phyloP scores from a whole-genome alignment of 2,329 filamentous ascomycete species.

The Acrodontium crateriforme region DNA sequence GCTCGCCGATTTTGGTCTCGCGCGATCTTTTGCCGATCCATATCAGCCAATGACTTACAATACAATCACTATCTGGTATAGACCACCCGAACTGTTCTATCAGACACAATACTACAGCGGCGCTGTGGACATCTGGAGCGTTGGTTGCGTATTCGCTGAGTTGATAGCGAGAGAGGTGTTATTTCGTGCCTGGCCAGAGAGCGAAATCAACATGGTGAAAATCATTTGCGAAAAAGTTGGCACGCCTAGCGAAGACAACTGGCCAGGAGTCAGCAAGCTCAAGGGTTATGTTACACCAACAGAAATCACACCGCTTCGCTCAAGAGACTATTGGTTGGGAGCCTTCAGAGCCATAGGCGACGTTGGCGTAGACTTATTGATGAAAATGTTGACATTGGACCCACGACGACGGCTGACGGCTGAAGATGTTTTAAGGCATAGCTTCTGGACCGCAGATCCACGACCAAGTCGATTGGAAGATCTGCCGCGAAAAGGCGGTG shows the following conservation, averaged over 20 bases:
- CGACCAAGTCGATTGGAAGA: slow-evolving; percentile 70
- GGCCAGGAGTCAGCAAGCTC: slow-evolving; percentile 78
- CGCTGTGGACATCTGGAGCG: slow-evolving; percentile 86
- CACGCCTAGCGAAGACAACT: slow-evolving; percentile 84
- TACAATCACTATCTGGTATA: slow-evolving; percentile 95
- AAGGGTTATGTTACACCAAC: slow-evolving; percentile 65
- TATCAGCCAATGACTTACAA: slow-evolving; percentile 76
- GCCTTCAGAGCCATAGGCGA: slow-evolving; percentile 70
- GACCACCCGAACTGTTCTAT: slow-evolving; percentile 85
- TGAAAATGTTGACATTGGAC: slow-evolving; percentile 72
- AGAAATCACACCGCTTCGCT: slow-evolving; percentile 43
- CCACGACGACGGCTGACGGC: slow-evolving; percentile 74
- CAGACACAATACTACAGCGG: slow-evolving; percentile 80
- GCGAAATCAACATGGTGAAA: slow-evolving; percentile 73
- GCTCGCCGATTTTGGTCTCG: slow-evolving; percentile 93
- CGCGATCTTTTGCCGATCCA: slow-evolving; percentile 77
- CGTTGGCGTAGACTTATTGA: slow-evolving; percentile 75
- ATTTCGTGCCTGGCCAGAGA: slow-evolving; percentile 54
- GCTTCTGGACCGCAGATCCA: slow-evolving; percentile 76
- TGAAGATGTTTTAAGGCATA: slow-evolving; percentile 61
- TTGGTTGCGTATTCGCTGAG: slow-evolving; percentile 87
- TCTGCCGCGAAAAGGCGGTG: slow-evolving; percentile 63
- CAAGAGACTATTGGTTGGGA: slow-evolving; percentile 57
- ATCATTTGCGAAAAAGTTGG: slow-evolving; percentile 77
- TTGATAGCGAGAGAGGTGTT: slow-evolving; percentile 72